A percentile compares a stretch with the other conserved stretches of the same genome.
Conservation (phyloP, 345 rosid species). For the Rubroshorea leprosula region DNA sequence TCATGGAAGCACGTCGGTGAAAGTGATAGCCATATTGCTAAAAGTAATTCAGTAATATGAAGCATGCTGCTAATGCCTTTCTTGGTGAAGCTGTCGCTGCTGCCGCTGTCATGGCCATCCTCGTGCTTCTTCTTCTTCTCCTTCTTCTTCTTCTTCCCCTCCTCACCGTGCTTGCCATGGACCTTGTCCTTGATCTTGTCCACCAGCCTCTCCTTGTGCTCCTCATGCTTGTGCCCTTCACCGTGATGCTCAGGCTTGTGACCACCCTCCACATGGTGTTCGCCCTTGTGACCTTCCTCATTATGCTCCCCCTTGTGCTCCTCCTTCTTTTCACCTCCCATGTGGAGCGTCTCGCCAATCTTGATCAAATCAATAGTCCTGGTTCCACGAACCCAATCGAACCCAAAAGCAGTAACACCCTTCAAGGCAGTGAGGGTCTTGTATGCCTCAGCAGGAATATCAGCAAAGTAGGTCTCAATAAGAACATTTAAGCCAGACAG, state of each 20-base stretch:
- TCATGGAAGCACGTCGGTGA: too few species aligned
- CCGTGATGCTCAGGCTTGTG: not conserved
- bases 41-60: too few species aligned
- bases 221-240: conserved; percentile 1
- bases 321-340: conserved; percentile 43
- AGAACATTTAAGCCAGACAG: conserved; percentile 79
- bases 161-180: conserved; percentile 19
- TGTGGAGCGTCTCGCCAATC: conserved; percentile 42
- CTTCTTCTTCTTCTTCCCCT: conserved; percentile 11
- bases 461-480: conserved; percentile 92
- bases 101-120: conserved; percentile 38
- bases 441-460: conserved; percentile 76
- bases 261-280: not conserved
- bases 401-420: conserved; percentile 77
- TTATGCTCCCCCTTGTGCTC: conserved; percentile 21
- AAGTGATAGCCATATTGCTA: too few species aligned
- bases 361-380: conserved; percentile 79
- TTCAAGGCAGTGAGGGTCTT: conserved; percentile 74
- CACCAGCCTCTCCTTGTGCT: conserved; percentile 34
- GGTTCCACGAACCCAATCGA: conserved; percentile 88
- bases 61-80: too few species aligned
- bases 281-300: not conserved
- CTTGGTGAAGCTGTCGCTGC: conserved; percentile 58
- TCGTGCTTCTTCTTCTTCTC: conserved; percentile 25
- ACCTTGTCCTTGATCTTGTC: conserved; percentile 45